A percentile compares a stretch with the other conserved stretches of the same genome.
Evolutionary conservation across 1,284 basidiomycete species (phyloP).

Genomic region (Ganoderma lucidum): DNA sequence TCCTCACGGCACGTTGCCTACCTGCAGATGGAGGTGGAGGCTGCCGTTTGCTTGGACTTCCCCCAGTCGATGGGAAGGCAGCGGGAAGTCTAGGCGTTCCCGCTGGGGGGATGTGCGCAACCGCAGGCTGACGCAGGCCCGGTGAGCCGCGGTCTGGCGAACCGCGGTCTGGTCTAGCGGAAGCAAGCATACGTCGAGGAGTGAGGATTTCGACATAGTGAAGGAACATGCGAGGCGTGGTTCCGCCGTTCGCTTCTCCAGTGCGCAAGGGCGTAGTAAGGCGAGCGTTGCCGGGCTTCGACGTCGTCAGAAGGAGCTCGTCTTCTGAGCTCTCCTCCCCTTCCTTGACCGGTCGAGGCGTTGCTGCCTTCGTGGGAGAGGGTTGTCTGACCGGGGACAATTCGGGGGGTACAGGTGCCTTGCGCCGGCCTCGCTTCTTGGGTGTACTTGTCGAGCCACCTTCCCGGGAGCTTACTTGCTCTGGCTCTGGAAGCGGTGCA

Average conservation of each 20-base stretch:
- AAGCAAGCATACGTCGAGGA: slow-evolving; percentile 29
- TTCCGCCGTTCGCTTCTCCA: slow-evolving; percentile 17
- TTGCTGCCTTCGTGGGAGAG: slow-evolving; percentile 8
- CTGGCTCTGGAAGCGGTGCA: not conserved
- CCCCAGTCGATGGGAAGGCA: slow-evolving; percentile 19
- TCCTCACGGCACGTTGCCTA: not conserved
- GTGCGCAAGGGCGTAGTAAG: slow-evolving; percentile 41
- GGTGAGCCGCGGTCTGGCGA: slow-evolving; percentile 33
- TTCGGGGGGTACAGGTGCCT: not conserved
- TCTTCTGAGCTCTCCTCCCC: slow-evolving; percentile 38
- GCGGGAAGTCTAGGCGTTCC: slow-evolving; percentile 26
- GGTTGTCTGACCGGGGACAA: not conserved
- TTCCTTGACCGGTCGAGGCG: slow-evolving; percentile 7
- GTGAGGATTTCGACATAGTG: slow-evolving; percentile 51
- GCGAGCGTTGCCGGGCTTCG: slow-evolving; percentile 28
- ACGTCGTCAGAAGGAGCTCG: slow-evolving; percentile 45
- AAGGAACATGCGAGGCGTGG: slow-evolving; percentile 45
- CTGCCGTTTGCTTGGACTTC: slow-evolving; percentile 18
- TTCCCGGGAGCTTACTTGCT: not conserved
- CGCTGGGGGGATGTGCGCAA: slow-evolving; percentile 13
- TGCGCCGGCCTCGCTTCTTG: slow-evolving; percentile 13
- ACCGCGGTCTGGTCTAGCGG: slow-evolving; percentile 19
- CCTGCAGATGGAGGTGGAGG: slow-evolving; percentile 5
- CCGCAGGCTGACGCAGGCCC: slow-evolving; percentile 13
- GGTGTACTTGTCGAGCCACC: slow-evolving; percentile 3